Evolutionary conservation across 2,329 filamentous ascomycete species (phyloP).

Genomic region (Fusarium verrucosum): DNA sequence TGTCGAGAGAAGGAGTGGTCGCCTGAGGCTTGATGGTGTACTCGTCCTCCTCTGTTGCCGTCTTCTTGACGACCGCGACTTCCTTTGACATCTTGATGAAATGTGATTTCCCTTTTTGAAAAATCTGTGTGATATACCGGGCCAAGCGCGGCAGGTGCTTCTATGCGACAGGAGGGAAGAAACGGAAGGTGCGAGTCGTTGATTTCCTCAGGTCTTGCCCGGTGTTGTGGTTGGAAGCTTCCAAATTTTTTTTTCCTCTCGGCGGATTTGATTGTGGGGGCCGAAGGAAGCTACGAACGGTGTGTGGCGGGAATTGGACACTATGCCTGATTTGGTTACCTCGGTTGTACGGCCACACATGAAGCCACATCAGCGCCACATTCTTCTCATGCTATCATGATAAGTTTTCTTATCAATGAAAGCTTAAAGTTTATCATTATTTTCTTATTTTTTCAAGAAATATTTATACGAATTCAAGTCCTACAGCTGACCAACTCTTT

Average conservation of each 20-base stretch:
- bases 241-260: slow-evolving; percentile 49
- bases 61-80: slow-evolving; percentile 48
- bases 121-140: slow-evolving; percentile 43
- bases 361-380: not conserved
- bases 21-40: slow-evolving; percentile 94
- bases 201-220: slow-evolving; percentile 47
- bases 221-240: slow-evolving; percentile 46
- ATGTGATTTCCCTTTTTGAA: slow-evolving; percentile 24
- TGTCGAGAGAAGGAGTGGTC: slow-evolving; percentile 79
- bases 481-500: too few relatives aligned
- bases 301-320: slow-evolving; percentile 37
- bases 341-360: not conserved
- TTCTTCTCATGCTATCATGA: too few relatives aligned
- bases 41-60: slow-evolving; percentile 68
- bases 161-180: slow-evolving; percentile 39
- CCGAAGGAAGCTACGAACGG: slow-evolving; percentile 36
- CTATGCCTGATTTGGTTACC: slow-evolving; percentile 16
- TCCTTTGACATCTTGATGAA: slow-evolving; percentile 58
- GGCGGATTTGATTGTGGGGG: slow-evolving; percentile 46
- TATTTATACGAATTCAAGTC: too few relatives aligned
- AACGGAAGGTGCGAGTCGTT: slow-evolving; percentile 43
- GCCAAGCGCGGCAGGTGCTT: slow-evolving; percentile 43
- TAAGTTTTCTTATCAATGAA: too few relatives aligned
- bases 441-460: too few relatives aligned
- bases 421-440: too few relatives aligned